Conservation (phyloP, 495 filamentous ascomycete species). For the Hypoxylon intermedium region DNA sequence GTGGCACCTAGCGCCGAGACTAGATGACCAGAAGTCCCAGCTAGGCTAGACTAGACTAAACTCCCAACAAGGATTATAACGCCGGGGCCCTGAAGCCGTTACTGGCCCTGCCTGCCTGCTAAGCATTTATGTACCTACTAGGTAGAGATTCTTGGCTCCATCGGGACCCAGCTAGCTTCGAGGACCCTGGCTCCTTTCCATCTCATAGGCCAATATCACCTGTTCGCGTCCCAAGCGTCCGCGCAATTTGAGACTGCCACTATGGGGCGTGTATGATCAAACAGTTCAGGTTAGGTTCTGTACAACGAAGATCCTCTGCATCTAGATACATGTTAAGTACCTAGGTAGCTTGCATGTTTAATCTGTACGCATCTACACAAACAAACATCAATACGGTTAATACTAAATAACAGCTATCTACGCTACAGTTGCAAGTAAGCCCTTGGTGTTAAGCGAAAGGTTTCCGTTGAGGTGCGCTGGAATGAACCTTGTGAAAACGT, state of each 20-base stretch:
- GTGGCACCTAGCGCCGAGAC: constrained; percentile 29
- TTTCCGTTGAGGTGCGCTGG: too few species aligned
- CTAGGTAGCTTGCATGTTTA: too few species aligned
- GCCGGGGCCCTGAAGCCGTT: constrained; percentile 27
- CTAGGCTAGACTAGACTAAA: constrained; percentile 24
- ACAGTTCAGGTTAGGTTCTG: constrained; percentile 29
- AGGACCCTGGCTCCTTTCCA: constrained; percentile 1
- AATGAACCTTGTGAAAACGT: too few species aligned
- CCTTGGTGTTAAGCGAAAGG: too few species aligned
- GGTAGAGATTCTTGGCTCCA: constrained; percentile 23
- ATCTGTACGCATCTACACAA: not conserved
- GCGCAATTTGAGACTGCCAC: constrained; percentile 30
- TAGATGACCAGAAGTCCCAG: constrained; percentile 22
- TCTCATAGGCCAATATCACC: constrained; percentile 18
- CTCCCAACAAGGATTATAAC: constrained; percentile 26
- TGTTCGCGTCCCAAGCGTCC: not conserved
- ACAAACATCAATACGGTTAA: too few species aligned
- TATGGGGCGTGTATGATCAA: constrained; percentile 23
- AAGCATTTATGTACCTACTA: too few species aligned
- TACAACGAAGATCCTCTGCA: constrained; percentile 26
- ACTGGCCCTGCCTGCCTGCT: constrained; percentile 2
- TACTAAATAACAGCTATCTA: too few species aligned
- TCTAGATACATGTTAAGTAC: constrained; percentile 10
- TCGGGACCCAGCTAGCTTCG: constrained; percentile 12
- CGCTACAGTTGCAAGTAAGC: too few species aligned